phyloP scores from a whole-genome alignment of 106 monocot species.

The Acorus gramineus region DNA sequence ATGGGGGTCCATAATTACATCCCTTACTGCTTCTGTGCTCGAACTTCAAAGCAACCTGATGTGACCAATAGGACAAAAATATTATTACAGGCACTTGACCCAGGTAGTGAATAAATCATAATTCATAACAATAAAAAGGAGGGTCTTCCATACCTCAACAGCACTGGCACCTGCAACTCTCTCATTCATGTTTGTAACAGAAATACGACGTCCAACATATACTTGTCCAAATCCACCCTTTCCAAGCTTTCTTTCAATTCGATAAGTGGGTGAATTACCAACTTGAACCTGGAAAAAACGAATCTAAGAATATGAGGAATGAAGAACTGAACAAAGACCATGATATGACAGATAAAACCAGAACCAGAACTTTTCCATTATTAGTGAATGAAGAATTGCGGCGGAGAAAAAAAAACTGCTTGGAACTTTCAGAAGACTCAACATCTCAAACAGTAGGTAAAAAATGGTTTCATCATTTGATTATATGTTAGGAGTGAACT shows the following conservation, averaged over 20 bases:
- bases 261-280: conserved; percentile 52
- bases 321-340: neutral
- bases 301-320: neutral
- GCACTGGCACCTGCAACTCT: conserved; percentile 30
- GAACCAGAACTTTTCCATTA: too few relatives aligned
- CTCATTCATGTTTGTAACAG: conserved; percentile 26
- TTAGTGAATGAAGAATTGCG: too few relatives aligned
- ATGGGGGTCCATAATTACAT: conserved; percentile 71
- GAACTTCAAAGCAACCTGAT: conserved; percentile 72
- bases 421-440: too few relatives aligned
- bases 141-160: conserved; percentile 33
- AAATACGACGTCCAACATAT: conserved; percentile 57
- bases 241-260: conserved; percentile 59
- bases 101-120: too few relatives aligned
- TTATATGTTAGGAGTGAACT: too few relatives aligned
- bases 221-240: conserved; percentile 91
- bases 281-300: conserved; percentile 42
- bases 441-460: too few relatives aligned
- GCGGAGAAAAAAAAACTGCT: too few relatives aligned
- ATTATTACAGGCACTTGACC: too few relatives aligned
- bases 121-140: too few relatives aligned
- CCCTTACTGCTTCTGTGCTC: conserved; percentile 90
- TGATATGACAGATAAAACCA: neutral
- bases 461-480: too few relatives aligned
- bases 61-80: neutral